phyloP scores from a whole-genome alignment of 495 filamentous ascomycete genomes.

The Annulohypoxylon nitens region DNA sequence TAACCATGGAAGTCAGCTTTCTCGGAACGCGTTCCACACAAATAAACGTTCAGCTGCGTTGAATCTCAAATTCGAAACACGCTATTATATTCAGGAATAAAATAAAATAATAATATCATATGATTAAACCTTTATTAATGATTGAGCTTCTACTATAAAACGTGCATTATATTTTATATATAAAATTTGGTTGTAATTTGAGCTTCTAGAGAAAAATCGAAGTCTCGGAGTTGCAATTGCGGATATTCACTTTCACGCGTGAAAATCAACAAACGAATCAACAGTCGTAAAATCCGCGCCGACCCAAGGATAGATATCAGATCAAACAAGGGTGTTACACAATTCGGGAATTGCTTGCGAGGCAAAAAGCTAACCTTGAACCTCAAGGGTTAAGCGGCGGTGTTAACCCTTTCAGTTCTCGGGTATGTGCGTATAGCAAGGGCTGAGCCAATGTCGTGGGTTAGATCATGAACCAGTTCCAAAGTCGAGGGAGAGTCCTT shows the following conservation, averaged over 20 bases:
- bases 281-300: constrained; percentile 21
- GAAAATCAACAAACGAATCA: neutral
- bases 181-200: neutral
- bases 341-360: constrained; percentile 46
- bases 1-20: neutral
- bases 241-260: neutral
- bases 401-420: constrained; percentile 29
- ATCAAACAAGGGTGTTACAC: constrained; percentile 16
- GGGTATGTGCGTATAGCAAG: constrained; percentile 20
- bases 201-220: neutral
- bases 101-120: neutral
- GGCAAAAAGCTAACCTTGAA: constrained; percentile 20
- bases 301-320: constrained; percentile 32
- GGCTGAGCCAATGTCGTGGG: constrained; percentile 25
- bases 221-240: neutral
- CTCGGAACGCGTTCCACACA: constrained; percentile 8
- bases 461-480: constrained; percentile 14
- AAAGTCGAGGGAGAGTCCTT: constrained; percentile 13
- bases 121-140: no score
- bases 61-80: neutral
- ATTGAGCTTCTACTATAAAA: no score
- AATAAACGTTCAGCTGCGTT: neutral
- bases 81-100: neutral
- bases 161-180: no score
- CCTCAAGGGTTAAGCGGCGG: constrained; percentile 33